Conservation (phyloP, 345 rosid genomes). For the Eutrema yunnanense region DNA sequence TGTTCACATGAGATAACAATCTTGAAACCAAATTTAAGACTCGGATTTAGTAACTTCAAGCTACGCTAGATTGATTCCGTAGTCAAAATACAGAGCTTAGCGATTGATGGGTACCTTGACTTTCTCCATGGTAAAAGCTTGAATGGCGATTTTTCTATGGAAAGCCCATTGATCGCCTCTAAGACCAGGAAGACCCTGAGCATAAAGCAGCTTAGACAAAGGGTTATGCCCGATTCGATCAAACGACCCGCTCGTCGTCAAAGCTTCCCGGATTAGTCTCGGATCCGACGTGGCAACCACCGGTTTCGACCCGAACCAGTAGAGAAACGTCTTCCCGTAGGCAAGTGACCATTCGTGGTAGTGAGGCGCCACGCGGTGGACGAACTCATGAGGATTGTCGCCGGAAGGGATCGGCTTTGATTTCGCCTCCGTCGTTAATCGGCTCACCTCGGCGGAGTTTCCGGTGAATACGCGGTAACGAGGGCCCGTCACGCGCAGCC, state of each 20-base stretch:
- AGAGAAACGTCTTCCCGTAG: conserved; percentile 60
- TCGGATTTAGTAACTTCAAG: background rate
- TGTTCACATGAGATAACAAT: background rate
- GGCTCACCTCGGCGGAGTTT: conserved; percentile 49
- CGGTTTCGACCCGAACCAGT: conserved; percentile 74
- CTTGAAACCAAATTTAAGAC: background rate
- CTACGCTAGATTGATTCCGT: background rate
- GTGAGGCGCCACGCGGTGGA: conserved; percentile 48
- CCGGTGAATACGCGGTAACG: conserved; percentile 52
- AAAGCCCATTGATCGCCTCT: conserved; percentile 59
- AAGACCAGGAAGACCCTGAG: conserved; percentile 65
- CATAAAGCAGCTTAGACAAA: conserved; percentile 50
- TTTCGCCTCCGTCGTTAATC: conserved; percentile 35
- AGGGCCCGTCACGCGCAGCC: conserved; percentile 53
- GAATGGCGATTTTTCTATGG: conserved; percentile 59
- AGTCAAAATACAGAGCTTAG: background rate
- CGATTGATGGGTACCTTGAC: conserved; percentile 48
- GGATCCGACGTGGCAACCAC: conserved; percentile 60
- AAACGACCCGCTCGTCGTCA: conserved; percentile 38
- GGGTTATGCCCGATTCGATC: conserved; percentile 43
- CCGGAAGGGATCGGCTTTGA: conserved; percentile 35
- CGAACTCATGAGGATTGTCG: conserved; percentile 34
- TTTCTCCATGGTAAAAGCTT: conserved; percentile 57
- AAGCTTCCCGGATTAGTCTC: conserved; percentile 52
- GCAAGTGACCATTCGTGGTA: conserved; percentile 49